Evolutionary conservation across 257 asterid genomes (phyloP), one percentile per base, ranked within the genome.

Genomic region (Mitragyna speciosa): DNA sequence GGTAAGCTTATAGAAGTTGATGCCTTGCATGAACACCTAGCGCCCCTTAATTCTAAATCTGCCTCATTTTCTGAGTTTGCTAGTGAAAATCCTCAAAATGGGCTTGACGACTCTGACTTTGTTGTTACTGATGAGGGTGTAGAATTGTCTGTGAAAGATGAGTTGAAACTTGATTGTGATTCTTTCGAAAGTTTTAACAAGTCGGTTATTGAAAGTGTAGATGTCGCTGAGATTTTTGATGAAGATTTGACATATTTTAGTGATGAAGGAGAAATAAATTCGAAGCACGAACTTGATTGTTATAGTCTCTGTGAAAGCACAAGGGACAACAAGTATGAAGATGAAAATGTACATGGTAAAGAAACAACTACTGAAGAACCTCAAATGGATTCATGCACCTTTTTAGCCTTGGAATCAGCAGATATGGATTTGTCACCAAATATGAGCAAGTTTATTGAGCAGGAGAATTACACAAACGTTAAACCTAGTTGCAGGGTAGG

Each of bases 181-280:
- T 83, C 77, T 85, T 85, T 87, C 81, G 82, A 76, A 84, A 83
- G 82, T 75, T 80, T 81, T 73, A 87, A 79, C 47, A 70, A 84
- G 86, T 77, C 87, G 82, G 73, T 76, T 7, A 80, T 89, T 61
- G 97, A 91, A 86, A 89, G 84, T 78, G 83, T 88, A 65, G 90
- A 89, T 87, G 86, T 86, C 78, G 90, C 89, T 10, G 95, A 88
- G 58, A 83, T 90, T 81, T 92, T 92, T 58, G 65, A 79, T 58
- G 95, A 80, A 47, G 89, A 86, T 43, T 89, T 86, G 75, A 77
- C 81, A 9, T 71, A 52, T 74, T 83, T 75, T 78, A 78, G 82
- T 69, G 90, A 82, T 77, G 58, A 72, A 71, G 45, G 75, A 28
- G 86, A 82, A 78, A 73, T 79, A 83, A 76, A 82, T 49, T 76